Evolutionary conservation across 2,329 filamentous ascomycete genomes (phyloP).

Genomic region (Ophiocordyceps sinensis): DNA sequence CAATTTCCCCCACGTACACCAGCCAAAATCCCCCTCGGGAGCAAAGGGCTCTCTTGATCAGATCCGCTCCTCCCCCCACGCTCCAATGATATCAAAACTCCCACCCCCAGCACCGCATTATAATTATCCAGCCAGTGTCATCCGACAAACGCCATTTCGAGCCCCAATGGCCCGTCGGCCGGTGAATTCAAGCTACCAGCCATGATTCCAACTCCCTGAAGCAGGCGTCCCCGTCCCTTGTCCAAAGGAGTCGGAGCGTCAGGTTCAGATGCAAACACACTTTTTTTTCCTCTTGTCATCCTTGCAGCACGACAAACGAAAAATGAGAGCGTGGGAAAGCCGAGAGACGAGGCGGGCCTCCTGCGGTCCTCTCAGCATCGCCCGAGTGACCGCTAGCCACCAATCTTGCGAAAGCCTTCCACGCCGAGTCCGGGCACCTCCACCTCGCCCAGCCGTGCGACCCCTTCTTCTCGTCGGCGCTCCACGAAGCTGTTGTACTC

Average conservation of each 20-base stretch:
- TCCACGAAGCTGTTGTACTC: slow-evolving; percentile 77
- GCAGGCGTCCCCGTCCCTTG: too few species aligned
- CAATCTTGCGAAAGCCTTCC: slow-evolving; percentile 25
- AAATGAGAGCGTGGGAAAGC: not conserved
- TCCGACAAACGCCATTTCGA: not conserved
- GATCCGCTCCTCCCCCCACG: not conserved
- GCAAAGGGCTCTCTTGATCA: too few species aligned
- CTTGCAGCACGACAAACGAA: too few species aligned
- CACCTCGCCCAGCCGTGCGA: slow-evolving; percentile 49
- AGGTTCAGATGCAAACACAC: too few species aligned
- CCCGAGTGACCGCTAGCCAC: slow-evolving; percentile 9
- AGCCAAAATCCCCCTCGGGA: too few species aligned
- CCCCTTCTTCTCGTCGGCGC: slow-evolving; percentile 57
- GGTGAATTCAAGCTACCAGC: not conserved
- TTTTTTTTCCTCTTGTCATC: too few species aligned
- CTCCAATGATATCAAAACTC: not conserved
- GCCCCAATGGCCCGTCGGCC: not conserved
- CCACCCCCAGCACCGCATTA: not conserved
- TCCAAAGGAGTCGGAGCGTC: too few species aligned
- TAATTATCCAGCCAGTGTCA: not conserved
- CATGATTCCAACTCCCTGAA: too few species aligned
- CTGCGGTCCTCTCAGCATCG: not conserved
- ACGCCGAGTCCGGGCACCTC: slow-evolving; percentile 36
- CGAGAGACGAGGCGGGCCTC: too few species aligned
- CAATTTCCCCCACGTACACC: too few species aligned